A percentile compares a stretch with the other conserved stretches of the same genome.
phyloP scores from a whole-genome alignment of 2,329 filamentous ascomycete genomes.

The Xylaria sp. region DNA sequence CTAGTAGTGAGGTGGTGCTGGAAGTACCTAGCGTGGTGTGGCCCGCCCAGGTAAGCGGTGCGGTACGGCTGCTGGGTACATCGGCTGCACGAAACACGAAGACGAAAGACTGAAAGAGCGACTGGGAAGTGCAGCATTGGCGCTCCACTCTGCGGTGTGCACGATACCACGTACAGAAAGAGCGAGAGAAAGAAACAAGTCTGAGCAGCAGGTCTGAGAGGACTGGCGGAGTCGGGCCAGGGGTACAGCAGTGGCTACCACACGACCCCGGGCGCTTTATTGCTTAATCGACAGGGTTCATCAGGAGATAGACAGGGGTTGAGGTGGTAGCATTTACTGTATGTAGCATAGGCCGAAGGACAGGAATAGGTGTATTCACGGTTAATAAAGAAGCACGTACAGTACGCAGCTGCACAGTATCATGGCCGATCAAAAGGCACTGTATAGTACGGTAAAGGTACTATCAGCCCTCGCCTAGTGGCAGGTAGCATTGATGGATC shows the following conservation, averaged over 20 bases:
- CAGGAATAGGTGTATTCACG: constrained; percentile 23
- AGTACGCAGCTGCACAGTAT: neutral
- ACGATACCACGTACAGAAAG: constrained; percentile 33
- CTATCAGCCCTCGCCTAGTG: neutral
- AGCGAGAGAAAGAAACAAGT: constrained; percentile 18
- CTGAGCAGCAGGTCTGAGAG: constrained; percentile 3
- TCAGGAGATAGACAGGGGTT: constrained; percentile 36
- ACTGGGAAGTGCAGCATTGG: constrained; percentile 15
- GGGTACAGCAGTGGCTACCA: constrained; percentile 10
- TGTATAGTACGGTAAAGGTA: neutral
- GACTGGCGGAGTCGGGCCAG: constrained; percentile 27
- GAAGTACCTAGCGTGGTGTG: constrained; percentile 5
- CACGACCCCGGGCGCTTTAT: constrained; percentile 30
- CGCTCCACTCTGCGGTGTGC: constrained; percentile 30
- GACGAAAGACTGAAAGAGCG: constrained; percentile 18
- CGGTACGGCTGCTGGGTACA: constrained; percentile 22
- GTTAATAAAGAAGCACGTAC: constrained; percentile 17
- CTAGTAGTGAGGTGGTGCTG: constrained; percentile 4
- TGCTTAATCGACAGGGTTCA: constrained; percentile 32
- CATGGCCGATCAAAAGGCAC: neutral
- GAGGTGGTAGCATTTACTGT: constrained; percentile 1
- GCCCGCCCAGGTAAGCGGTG: constrained; percentile 18
- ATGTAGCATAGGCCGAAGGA: constrained; percentile 13
- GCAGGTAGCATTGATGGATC: neutral
- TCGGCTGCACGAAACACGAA: constrained; percentile 30